Percentiles rank a stretch among this genome's conserved stretches.
phyloP scores from a whole-genome alignment of 805 yeast genomes.

The Barnettozyma salicaria region DNA sequence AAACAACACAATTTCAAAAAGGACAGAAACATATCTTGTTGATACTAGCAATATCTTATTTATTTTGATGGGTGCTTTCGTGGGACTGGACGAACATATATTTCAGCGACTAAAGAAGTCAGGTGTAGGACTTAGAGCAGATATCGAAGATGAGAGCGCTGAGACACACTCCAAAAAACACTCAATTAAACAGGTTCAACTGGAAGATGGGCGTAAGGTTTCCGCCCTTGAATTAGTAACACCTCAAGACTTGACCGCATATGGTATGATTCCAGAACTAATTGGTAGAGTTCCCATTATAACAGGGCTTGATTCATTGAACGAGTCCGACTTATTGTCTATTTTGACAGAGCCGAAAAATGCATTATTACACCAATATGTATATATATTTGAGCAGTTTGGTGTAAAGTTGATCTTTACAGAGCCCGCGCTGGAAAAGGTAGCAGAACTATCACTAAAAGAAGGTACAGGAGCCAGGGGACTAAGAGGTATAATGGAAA shows the following conservation, averaged over 20 bases:
- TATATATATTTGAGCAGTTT: conserved; percentile 45
- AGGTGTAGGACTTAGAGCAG: conserved; percentile 23
- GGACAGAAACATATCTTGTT: conserved; percentile 39
- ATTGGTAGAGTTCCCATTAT: conserved; percentile 54
- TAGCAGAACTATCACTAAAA: conserved; percentile 42
- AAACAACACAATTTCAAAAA: conserved; percentile 29
- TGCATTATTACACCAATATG: conserved; percentile 47
- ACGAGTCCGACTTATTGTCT: conserved; percentile 39
- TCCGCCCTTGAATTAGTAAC: conserved; percentile 41
- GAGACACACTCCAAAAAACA: conserved; percentile 16
- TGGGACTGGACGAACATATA: conserved; percentile 47
- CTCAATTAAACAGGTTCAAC: conserved; percentile 30
- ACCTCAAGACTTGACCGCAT: conserved; percentile 45
- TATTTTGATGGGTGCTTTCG: conserved; percentile 57
- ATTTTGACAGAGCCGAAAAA: conserved; percentile 51
- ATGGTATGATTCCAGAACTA: conserved; percentile 54
- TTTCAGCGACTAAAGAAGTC: conserved; percentile 32
- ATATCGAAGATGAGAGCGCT: conserved; percentile 8
- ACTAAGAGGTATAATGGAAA: conserved; percentile 48
- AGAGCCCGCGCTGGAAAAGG: conserved; percentile 38
- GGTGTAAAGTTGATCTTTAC: conserved; percentile 48
- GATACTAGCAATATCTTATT: conserved; percentile 53
- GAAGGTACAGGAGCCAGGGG: conserved; percentile 63
- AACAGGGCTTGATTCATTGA: conserved; percentile 42
- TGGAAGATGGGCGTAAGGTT: conserved; percentile 32